Evolutionary conservation across 1,284 basidiomycete genomes (phyloP).

Genomic region (Ustilago vetiveriae): DNA sequence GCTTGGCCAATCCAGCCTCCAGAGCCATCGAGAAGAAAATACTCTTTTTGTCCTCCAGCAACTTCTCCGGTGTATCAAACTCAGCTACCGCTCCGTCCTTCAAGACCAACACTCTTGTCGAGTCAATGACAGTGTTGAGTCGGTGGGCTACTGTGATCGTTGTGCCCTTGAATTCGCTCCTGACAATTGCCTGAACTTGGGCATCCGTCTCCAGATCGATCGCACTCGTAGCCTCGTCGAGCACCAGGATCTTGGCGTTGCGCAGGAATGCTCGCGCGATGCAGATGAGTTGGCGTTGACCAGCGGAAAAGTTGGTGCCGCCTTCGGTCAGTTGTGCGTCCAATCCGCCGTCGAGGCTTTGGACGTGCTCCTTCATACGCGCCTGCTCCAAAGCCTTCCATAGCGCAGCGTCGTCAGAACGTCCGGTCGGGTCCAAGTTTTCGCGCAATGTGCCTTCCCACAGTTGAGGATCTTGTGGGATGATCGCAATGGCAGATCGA

Average conservation of each 20-base stretch:
- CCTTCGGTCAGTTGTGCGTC: constrained; percentile 83
- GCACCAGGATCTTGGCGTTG: constrained; percentile 81
- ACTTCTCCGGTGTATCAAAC: constrained; percentile 76
- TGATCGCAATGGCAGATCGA: constrained; percentile 76
- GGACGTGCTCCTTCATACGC: constrained; percentile 76
- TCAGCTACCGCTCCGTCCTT: constrained; percentile 80
- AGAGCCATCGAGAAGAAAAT: constrained; percentile 65
- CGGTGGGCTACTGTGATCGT: constrained; percentile 74
- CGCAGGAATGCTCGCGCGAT: constrained; percentile 65
- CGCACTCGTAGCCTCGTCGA: constrained; percentile 79
- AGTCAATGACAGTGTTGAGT: constrained; percentile 89
- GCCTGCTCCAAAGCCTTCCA: constrained; percentile 83
- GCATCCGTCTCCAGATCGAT: constrained; percentile 88
- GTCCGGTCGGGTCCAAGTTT: constrained; percentile 80
- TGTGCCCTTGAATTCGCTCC: constrained; percentile 69
- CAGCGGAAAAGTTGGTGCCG: constrained; percentile 80
- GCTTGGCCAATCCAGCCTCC: constrained; percentile 61
- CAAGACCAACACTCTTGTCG: constrained; percentile 83
- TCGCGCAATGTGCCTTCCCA: constrained; percentile 87
- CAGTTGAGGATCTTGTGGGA: constrained; percentile 79
- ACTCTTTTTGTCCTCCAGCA: constrained; percentile 72
- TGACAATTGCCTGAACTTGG: constrained; percentile 82
- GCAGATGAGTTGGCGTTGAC: constrained; percentile 74
- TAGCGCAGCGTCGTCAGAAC: constrained; percentile 78
- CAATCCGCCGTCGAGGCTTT: constrained; percentile 76